A percentile compares a stretch with the other conserved stretches of the same genome.
These are phyloP conservation scores for Penicillium dipodomyicola DNA, from an alignment of 495 filamentous ascomycete genomes.

Conservation along the genomic window DNA sequence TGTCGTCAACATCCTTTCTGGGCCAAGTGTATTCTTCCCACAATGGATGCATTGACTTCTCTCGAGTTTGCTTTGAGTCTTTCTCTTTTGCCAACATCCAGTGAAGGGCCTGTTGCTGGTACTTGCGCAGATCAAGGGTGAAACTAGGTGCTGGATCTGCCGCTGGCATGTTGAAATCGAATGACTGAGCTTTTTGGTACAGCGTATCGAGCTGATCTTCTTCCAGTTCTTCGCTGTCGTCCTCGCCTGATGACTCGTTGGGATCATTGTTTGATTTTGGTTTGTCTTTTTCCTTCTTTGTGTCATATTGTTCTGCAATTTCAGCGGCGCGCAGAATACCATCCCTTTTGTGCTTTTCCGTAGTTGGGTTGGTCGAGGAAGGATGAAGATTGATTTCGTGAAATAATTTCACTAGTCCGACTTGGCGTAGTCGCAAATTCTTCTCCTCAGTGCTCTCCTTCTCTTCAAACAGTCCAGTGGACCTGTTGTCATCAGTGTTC, in stretches of 20 bases:
- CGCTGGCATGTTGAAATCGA: slow-evolving; percentile 89
- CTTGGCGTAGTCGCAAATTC: slow-evolving; percentile 78
- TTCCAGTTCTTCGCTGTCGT: slow-evolving; percentile 88
- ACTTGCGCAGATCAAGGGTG: slow-evolving; percentile 78
- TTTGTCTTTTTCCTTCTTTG: slow-evolving; percentile 54
- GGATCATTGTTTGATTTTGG: slow-evolving; percentile 35
- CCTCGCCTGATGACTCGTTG: slow-evolving; percentile 59
- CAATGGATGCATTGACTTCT: slow-evolving; percentile 89
- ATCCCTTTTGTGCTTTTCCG: slow-evolving; percentile 73
- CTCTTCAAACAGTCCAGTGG: slow-evolving; percentile 69
- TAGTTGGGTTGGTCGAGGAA: slow-evolving; percentile 66
- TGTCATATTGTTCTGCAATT: slow-evolving; percentile 72
- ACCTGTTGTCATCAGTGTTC: slow-evolving; percentile 63
- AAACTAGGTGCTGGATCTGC: slow-evolving; percentile 80
- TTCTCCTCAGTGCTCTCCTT: slow-evolving; percentile 85
- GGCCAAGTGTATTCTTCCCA: slow-evolving; percentile 98
- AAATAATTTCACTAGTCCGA: slow-evolving; percentile 83
- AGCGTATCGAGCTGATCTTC: slow-evolving; percentile 92
- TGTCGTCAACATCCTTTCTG: slow-evolving; percentile 78
- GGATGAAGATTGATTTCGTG: slow-evolving; percentile 83
- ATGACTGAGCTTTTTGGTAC: slow-evolving; percentile 94
- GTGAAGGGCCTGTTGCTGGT: slow-evolving; percentile 90
- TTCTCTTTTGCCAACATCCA: slow-evolving; percentile 97
- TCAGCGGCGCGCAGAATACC: slow-evolving; percentile 85
- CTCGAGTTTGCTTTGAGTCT: slow-evolving; percentile 61